These are phyloP conservation scores for Xylaria acuta DNA, from an alignment of 495 filamentous ascomycete genomes.

Conservation along the genomic window DNA sequence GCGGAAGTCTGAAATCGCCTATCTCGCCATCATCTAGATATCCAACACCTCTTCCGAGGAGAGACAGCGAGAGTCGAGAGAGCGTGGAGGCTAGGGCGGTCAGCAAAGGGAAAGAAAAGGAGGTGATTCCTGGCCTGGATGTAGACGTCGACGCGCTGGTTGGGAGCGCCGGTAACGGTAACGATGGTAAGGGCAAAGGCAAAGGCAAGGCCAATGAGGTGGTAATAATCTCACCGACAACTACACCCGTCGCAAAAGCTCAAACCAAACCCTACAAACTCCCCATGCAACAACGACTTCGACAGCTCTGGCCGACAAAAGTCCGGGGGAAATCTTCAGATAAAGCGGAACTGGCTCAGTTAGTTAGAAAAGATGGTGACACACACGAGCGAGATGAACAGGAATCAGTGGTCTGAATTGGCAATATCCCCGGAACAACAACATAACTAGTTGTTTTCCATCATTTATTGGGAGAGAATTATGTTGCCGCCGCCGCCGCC, in stretches of 20 bases:
- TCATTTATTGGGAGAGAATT: background rate
- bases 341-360: slow-evolving; percentile 8
- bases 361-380: background rate
- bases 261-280: background rate
- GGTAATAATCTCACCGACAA: background rate
- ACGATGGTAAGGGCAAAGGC: background rate
- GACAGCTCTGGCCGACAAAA: slow-evolving; percentile 12
- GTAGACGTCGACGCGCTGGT: background rate
- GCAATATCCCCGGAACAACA: background rate
- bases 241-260: background rate
- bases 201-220: background rate
- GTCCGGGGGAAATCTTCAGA: background rate
- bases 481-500: too few species aligned
- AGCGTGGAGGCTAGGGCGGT: background rate
- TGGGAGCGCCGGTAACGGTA: background rate
- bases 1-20: background rate
- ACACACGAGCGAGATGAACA: background rate
- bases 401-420: background rate
- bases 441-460: background rate
- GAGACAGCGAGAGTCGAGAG: background rate
- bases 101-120: slow-evolving; percentile 23
- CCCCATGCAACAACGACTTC: slow-evolving; percentile 12
- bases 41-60: background rate
- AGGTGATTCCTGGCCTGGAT: background rate
- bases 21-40: background rate